Evolutionary conservation across 116 monocot genomes (phyloP).

Genomic region (Cymodocea nodosa): DNA sequence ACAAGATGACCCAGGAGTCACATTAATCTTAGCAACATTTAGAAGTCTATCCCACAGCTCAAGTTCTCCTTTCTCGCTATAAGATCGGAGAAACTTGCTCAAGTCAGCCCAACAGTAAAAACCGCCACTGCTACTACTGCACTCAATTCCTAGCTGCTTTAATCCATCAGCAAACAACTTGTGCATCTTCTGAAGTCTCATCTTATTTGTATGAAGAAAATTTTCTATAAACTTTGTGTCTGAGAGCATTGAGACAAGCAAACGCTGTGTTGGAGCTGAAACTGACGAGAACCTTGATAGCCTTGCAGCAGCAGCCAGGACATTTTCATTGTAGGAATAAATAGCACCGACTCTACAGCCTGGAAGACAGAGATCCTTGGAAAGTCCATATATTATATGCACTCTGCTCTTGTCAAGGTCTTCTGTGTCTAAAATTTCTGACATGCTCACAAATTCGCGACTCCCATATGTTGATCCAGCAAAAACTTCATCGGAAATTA

Average conservation of each 20-base stretch:
- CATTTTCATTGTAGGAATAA: conserved; percentile 39
- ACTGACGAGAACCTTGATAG: conserved; percentile 95
- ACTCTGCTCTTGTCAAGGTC: conserved; percentile 14
- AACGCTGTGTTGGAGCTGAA: conserved; percentile 58
- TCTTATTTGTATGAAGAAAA: conserved; percentile 19
- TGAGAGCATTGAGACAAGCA: conserved; percentile 48
- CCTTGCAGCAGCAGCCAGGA: conserved; percentile 57
- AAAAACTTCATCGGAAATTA: conserved; percentile 84
- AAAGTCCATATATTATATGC: conserved; percentile 72
- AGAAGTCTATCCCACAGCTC: conserved; percentile 40
- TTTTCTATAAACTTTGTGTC: conserved; percentile 42
- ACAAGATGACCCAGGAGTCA: conserved; percentile 31
- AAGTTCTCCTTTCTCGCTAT: conserved; percentile 45
- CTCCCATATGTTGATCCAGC: conserved; percentile 47
- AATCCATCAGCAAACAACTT: conserved; percentile 23
- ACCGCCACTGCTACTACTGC: conserved; percentile 23
- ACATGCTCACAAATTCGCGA: conserved; percentile 46
- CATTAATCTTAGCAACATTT: conserved; percentile 26
- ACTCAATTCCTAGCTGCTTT: conserved; percentile 28
- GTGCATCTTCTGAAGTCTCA: conserved; percentile 24
- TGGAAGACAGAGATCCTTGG: conserved; percentile 87
- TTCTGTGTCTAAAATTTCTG: conserved; percentile 8
- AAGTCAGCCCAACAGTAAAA: conserved; percentile 46
- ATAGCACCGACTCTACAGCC: conserved; percentile 85
- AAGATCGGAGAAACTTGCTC: conserved; percentile 30